Evolutionary conservation across 2,329 filamentous ascomycete species (phyloP), one percentile per base, ranked within the genome.

Genomic region (Chrysoporthe puriensis): DNA sequence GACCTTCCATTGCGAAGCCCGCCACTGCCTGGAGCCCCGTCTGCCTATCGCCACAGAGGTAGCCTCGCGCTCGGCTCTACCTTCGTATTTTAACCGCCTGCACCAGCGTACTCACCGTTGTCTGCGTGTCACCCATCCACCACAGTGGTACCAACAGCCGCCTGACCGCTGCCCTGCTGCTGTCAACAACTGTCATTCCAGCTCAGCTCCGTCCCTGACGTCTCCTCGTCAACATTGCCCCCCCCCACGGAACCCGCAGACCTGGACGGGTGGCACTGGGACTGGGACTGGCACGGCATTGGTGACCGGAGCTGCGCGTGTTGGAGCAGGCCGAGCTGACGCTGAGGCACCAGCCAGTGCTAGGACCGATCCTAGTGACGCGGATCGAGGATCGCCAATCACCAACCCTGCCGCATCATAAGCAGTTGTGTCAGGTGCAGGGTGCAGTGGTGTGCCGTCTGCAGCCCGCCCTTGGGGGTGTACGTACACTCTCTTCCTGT

Each of bases 1-100:
- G 21, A 32, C 43, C 44, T 46, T 63, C 52, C 56, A 68, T 62
- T 61, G 62, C 66, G 62, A 65, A 58, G 61, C 50, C 48, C 63
- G 40, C 42, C 36, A 32, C 66, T 68, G 62, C 66, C 62, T 68
- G 44, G 14, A 6, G 26, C 18, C 60, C 18, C 40, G 13, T 42
- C 58, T 16, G 44, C n/a, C 64, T 56, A 57, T 40, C 54, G 32
- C 16, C 32, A 14, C 32, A n/a, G 40, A 57, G n/a, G 54, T 57
- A 57, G 32, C 54, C 54, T 18, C 18, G 32, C 34, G 32, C 54
- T 34, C 13, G n/a, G 34, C 32, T 18, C 2, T 57, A 57, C 54
- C 40, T 57, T n/a, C 14, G 8, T 11, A 18, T n/a, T n/a, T 57
- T 57, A 40, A 21, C 6, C 54, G 34, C 54, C 14, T 57, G 16